Evolutionary conservation across 257 asterid species (phyloP), one percentile per base, ranked within the genome.

Genomic region (Petunia secreta): DNA sequence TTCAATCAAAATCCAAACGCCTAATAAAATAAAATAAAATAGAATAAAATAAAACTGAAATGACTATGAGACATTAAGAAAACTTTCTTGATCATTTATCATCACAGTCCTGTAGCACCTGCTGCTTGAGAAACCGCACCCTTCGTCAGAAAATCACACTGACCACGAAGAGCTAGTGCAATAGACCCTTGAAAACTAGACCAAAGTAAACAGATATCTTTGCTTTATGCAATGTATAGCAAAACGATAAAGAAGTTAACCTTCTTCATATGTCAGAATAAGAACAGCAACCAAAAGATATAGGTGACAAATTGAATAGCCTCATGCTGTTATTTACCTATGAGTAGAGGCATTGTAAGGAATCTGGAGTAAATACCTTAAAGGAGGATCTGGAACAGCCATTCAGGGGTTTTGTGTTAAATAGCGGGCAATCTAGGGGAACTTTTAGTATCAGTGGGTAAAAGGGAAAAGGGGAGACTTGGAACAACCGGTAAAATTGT

Each of bases 21-120:
- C 75, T 62, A 75, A 48, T 73, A 75, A 80, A 81, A 25, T 25
- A 25, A 25, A 25, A 25, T 25, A 25, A 25, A 25, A 25, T 25
- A 25, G 25, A 25, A 81, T 68, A 75, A 79, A 52, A 73, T 50
- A 73, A 80, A 73, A 50, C 14, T 73, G 14, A 50, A 36, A 73
- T 73, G 78, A 13, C 62, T 34, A 50, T 13, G 25, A 73, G 43
- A 10, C 44, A 34, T 73, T 44, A 46, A 73, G 36, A 73, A 36
- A 66, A 96, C 99, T 98, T 90, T 91, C 96, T 40, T 88, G 94
- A 46, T 89, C 90, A 78, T 96, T 96, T 82, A 96, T 88, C 89
- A 96, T 86, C 85, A 94, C 83, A 82, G 94, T 77, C 82, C 99
- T 13, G 90, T 89, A 80, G 99, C 98, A 76, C 95, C 98, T 81